A percentile compares a stretch with the other conserved stretches of the same genome.
phyloP scores from a whole-genome alignment of 768 basidiomycete genomes.

The Fomitopsis pulvina region DNA sequence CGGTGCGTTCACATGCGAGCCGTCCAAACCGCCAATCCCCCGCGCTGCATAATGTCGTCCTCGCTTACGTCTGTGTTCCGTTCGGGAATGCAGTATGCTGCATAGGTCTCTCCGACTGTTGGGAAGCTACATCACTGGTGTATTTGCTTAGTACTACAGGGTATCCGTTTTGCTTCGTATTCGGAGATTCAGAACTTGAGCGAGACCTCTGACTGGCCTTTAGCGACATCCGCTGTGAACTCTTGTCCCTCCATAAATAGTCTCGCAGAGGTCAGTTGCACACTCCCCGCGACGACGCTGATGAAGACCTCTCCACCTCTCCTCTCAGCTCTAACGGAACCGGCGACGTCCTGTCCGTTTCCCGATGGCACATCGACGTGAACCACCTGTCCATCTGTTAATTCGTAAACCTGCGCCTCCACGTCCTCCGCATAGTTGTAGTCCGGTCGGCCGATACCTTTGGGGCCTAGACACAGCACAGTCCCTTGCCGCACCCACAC shows the following conservation, averaged over 20 bases:
- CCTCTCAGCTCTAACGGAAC: conserved; percentile 31
- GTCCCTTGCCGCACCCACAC: conserved; percentile 59
- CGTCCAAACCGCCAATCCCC: too few species aligned
- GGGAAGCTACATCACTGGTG: too few species aligned
- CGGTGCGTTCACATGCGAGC: too few species aligned
- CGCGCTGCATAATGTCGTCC: too few species aligned
- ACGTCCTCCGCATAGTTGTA: conserved; percentile 47
- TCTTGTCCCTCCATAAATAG: conserved; percentile 8
- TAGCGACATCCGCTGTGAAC: not conserved
- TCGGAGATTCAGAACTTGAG: conserved; percentile 11
- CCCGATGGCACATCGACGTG: conserved; percentile 38
- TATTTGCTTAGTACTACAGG: not conserved
- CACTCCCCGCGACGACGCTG: conserved; percentile 8
- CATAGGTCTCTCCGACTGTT: too few species aligned
- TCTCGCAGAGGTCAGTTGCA: conserved; percentile 11
- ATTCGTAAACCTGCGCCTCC: conserved; percentile 48
- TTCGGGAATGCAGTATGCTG: too few species aligned
- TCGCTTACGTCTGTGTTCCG: too few species aligned
- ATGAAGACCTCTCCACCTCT: conserved; percentile 23
- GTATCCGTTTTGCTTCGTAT: too few species aligned
- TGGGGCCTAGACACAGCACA: conserved; percentile 53
- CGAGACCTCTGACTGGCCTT: conserved; percentile 7
- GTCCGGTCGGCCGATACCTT: conserved; percentile 46
- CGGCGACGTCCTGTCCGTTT: conserved; percentile 35
- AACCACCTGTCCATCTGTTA: conserved; percentile 35